Evolutionary conservation across 495 filamentous ascomycete species (phyloP).

Genomic region (Pyrenula massariospora): DNA sequence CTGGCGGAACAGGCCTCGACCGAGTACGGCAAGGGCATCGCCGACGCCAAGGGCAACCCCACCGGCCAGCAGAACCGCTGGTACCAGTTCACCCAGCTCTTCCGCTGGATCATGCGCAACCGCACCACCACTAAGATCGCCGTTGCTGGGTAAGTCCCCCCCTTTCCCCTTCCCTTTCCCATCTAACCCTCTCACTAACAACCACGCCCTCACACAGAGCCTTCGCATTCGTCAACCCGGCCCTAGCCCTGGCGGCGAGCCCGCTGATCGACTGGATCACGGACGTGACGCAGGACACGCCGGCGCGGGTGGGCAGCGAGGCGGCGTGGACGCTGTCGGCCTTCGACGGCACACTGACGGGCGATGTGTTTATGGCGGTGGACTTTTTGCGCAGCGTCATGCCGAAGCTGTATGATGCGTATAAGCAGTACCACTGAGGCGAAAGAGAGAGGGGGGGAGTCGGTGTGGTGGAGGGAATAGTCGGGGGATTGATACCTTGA

Average conservation of each 20-base stretch:
- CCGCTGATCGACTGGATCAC: not conserved
- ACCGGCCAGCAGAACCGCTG: not conserved
- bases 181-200: too few relatives aligned
- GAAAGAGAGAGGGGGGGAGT: too few relatives aligned
- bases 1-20: conserved; percentile 11
- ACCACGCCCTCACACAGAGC: too few relatives aligned
- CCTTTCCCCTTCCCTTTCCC: too few relatives aligned
- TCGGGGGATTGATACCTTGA: too few relatives aligned
- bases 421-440: not conserved
- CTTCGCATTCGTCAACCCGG: not conserved
- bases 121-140: not conserved
- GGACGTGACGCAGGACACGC: not conserved
- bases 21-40: conserved; percentile 3
- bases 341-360: not conserved
- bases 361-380: not conserved
- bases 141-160: not conserved
- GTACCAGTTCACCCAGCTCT: not conserved
- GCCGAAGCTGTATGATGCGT: not conserved
- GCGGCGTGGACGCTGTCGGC: not conserved
- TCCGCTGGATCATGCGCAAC: not conserved
- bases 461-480: too few relatives aligned
- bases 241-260: not conserved
- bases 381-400: not conserved
- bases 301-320: not conserved
- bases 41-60: conserved; percentile 5